Percentiles rank a stretch among this genome's conserved stretches.
Conservation (phyloP, 208 protist genomes). For the Trypanosoma scelopori region DNA sequence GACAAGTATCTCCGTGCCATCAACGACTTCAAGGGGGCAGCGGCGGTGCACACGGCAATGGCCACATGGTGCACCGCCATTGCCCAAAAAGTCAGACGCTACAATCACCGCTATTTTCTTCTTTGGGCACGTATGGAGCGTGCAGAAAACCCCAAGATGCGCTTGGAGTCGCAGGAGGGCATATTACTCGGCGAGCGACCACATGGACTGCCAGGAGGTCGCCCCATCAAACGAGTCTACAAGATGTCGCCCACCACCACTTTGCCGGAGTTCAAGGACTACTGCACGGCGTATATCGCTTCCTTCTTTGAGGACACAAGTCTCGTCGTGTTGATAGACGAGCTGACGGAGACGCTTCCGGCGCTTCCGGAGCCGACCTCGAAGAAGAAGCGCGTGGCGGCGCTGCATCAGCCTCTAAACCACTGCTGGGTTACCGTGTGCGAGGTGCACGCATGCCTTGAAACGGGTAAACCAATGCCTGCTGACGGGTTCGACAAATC, state of each 20-base stretch:
- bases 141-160: slow-evolving; percentile 26
- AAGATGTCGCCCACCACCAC: slow-evolving; percentile 69
- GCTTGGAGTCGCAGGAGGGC: slow-evolving; percentile 38
- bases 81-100: slow-evolving; percentile 34
- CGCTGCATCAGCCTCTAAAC: slow-evolving; percentile 59
- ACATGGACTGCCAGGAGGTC: slow-evolving; percentile 44
- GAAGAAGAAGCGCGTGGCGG: slow-evolving; percentile 60
- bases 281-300: slow-evolving; percentile 56
- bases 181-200: slow-evolving; percentile 50
- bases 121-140: slow-evolving; percentile 86
- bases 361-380: slow-evolving; percentile 63
- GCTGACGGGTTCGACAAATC: slow-evolving; percentile 72
- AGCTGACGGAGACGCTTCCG: slow-evolving; percentile 63
- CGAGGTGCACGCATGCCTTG: slow-evolving; percentile 76
- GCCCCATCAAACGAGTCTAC: slow-evolving; percentile 76
- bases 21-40: slow-evolving; percentile 57
- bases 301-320: slow-evolving; percentile 63
- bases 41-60: slow-evolving; percentile 64
- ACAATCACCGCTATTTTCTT: slow-evolving; percentile 74
- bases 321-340: slow-evolving; percentile 63
- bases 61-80: slow-evolving; percentile 73
- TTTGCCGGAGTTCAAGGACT: slow-evolving; percentile 58
- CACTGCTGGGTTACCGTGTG: slow-evolving; percentile 78
- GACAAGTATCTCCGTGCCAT: slow-evolving; percentile 57
- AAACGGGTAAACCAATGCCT: slow-evolving; percentile 35